Evolutionary conservation across 169 alveolate species (phyloP).

Genomic region (Plasmodium fragile): DNA sequence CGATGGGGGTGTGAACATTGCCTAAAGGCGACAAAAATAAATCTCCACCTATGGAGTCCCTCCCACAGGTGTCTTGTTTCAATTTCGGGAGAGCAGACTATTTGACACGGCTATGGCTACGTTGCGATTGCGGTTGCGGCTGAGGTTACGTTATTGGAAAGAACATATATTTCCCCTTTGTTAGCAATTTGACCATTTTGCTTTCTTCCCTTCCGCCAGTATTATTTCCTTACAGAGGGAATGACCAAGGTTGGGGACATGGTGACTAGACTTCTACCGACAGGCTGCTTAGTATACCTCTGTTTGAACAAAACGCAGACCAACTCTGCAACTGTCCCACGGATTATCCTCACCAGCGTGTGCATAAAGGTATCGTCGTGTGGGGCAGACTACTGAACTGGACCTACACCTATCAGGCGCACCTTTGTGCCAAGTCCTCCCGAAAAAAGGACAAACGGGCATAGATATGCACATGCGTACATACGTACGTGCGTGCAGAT

Average conservation of each 20-base stretch:
- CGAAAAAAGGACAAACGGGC: neutral
- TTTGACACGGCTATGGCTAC: neutral
- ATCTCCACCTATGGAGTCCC: neutral
- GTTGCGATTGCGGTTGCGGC: neutral
- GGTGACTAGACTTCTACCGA: neutral
- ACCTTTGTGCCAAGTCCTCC: neutral
- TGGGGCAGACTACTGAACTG: neutral
- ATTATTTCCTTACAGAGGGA: neutral
- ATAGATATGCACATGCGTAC: neutral
- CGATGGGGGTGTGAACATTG: neutral
- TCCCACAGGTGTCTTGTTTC: neutral
- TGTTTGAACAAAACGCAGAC: neutral
- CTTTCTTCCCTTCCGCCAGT: neutral
- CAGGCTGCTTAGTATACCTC: neutral
- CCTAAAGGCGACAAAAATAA: neutral
- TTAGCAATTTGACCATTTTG: neutral
- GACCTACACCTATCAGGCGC: neutral
- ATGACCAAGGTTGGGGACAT: neutral
- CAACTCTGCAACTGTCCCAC: neutral
- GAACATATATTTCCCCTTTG: neutral
- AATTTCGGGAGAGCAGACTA: neutral
- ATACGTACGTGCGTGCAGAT: neutral
- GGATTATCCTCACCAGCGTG: neutral
- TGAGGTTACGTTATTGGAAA: neutral
- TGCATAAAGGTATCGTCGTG: neutral